Evolutionary conservation across 2,329 filamentous ascomycete species (phyloP).

Genomic region (Ilyonectria sp.): DNA sequence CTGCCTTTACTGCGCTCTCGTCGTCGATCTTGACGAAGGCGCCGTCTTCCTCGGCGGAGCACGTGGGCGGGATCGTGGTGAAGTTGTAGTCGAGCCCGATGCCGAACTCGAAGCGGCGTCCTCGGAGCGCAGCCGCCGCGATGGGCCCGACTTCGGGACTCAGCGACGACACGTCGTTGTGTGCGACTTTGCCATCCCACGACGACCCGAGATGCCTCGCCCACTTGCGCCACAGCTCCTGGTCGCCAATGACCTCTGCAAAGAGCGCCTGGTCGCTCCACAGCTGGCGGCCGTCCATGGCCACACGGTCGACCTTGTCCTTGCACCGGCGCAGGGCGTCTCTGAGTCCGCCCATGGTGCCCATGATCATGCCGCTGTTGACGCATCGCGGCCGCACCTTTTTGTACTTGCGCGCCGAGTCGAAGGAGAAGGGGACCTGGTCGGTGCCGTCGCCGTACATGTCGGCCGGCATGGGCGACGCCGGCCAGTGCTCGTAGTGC

Average conservation of each 20-base stretch:
- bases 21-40: conserved; percentile 52
- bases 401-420: conserved; percentile 53
- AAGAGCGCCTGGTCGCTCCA: conserved; percentile 58
- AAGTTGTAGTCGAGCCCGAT: conserved; percentile 58
- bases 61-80: conserved; percentile 54
- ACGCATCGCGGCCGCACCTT: conserved; percentile 54
- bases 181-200: conserved; percentile 51
- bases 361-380: conserved; percentile 56
- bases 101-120: conserved; percentile 55
- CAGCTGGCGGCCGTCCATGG: conserved; percentile 51
- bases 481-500: conserved; percentile 55
- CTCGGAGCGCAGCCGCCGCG: conserved; percentile 48
- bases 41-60: conserved; percentile 56
- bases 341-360: conserved; percentile 50
- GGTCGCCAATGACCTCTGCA: conserved; percentile 57
- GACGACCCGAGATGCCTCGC: conserved; percentile 46
- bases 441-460: conserved; percentile 55
- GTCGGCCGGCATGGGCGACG: conserved; percentile 52
- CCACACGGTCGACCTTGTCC: conserved; percentile 49
- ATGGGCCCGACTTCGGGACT: conserved; percentile 42
- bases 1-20: conserved; percentile 36
- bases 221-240: conserved; percentile 56
- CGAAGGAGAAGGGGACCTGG: conserved; percentile 44
- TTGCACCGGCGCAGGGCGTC: conserved; percentile 45
- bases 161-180: conserved; percentile 30